Evolutionary conservation across 2,329 filamentous ascomycete genomes (phyloP), one percentile per base, ranked within the genome.

Genomic region (Colletotrichum cordylinicola): DNA sequence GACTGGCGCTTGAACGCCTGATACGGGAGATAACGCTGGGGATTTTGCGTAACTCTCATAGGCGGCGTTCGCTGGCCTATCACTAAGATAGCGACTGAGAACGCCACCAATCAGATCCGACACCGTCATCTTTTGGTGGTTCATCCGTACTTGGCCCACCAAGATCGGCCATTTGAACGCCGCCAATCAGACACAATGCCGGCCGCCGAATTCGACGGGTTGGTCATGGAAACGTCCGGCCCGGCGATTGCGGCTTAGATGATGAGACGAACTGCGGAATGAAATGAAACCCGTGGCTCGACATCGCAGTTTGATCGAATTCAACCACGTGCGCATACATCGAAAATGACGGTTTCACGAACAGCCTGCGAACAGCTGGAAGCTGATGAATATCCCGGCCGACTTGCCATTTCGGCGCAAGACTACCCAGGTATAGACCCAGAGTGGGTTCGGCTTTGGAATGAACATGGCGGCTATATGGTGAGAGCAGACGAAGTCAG

Each of bases 381-480:
- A 8, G 67, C 37, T n/a, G 52, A 31, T 9, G 13, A 37, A 15
- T n/a, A 2, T 15, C 10, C 37, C 4, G 67, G 67, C 2, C 35
- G 72, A 8, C 72, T 75, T 15, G 37, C 60, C 8, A n/a, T 75
- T 6, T 67, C 72, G 15, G 72, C 65, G 8, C 39, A 72, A 8
- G 67, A 78, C 18, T 80, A 78, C 18, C 43, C 48, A 1, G 80
- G 79, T 1, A 69, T 83, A 8, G 81, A 83, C 67, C 70, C 74
- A 2, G 78, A 82, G 78, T 83, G 82, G 81, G 69, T 78, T 16
- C 39, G 75, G 18, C 67, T 83, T 33, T 83, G 81, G 82, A 79
- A 79, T 55, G 69, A 78, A 6, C 77, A 82, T 55, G 82, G 82
- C n/a, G 74, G 77, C 16, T 77, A 78, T 7, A 79, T 83, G 67